phyloP scores from a whole-genome alignment of 768 basidiomycete genomes.

The Neoboletus subvelutipes region DNA sequence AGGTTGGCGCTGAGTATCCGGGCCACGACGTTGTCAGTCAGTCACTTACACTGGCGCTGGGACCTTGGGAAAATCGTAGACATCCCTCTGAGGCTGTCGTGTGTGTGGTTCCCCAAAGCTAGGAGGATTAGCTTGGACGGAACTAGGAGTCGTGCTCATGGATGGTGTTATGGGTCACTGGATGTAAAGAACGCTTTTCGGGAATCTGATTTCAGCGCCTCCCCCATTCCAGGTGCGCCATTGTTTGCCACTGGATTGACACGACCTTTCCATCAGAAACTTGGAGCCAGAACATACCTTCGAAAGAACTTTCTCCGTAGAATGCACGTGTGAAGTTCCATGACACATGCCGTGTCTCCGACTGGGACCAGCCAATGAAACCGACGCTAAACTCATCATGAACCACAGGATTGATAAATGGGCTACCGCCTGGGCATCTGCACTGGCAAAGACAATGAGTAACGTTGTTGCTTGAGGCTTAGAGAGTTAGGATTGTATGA shows the following conservation, averaged over 20 bases:
- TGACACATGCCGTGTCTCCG: background rate
- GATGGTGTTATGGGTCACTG: background rate
- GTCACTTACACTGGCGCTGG: conserved; percentile 25
- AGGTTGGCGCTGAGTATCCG: background rate
- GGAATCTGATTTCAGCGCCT: background rate
- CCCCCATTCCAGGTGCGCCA: background rate
- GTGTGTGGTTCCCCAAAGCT: background rate
- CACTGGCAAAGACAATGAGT: too few relatives aligned
- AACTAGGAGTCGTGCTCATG: conserved; percentile 13
- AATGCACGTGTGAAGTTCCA: conserved; percentile 4
- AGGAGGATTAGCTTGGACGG: background rate
- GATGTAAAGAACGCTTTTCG: background rate
- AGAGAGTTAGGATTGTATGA: too few relatives aligned
- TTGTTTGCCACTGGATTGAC: background rate
- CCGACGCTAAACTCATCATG: background rate
- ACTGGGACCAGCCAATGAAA: background rate
- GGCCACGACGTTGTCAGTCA: background rate
- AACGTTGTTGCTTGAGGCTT: too few relatives aligned
- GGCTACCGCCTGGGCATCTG: background rate
- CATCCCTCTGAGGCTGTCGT: background rate
- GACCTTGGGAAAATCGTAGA: conserved; percentile 7
- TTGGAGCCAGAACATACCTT: background rate
- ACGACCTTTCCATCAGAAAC: conserved; percentile 19
- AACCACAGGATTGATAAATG: background rate
- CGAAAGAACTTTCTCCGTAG: conserved; percentile 15